Conservation (phyloP, 2,329 filamentous ascomycete species). For the Fusarium begoniae region DNA sequence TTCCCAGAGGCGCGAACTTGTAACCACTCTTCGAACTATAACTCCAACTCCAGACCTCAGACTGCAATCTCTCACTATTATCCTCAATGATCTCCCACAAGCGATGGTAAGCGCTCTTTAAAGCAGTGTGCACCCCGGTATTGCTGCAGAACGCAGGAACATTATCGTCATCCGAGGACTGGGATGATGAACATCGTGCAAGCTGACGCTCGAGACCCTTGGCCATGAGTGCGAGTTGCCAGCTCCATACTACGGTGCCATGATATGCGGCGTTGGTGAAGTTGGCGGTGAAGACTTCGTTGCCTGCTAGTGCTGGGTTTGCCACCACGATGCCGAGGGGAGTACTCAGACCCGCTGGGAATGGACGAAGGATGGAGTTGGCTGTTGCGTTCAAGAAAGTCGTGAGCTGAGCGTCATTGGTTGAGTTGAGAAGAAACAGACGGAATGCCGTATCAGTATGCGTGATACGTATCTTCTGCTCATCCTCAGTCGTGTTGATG, state of each 20-base stretch:
- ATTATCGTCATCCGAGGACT: neutral
- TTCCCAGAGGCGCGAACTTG: conserved; percentile 37
- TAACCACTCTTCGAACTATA: conserved; percentile 47
- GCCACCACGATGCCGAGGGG: conserved; percentile 66
- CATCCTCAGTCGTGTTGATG: conserved; percentile 61
- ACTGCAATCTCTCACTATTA: conserved; percentile 60
- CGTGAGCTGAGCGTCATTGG: conserved; percentile 65
- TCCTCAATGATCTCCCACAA: conserved; percentile 70
- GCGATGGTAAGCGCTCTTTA: conserved; percentile 63
- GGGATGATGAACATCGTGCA: conserved; percentile 53
- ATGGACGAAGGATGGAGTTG: conserved; percentile 64
- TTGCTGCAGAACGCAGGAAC: conserved; percentile 62
- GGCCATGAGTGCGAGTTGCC: conserved; percentile 72
- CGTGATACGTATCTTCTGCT: conserved; percentile 63
- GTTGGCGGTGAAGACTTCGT: conserved; percentile 57
- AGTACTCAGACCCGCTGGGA: conserved; percentile 67
- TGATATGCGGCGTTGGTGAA: conserved; percentile 68
- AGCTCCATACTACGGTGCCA: conserved; percentile 72
- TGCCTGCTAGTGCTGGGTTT: conserved; percentile 66
- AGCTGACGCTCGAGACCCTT: conserved; percentile 67
- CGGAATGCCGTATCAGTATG: conserved; percentile 73
- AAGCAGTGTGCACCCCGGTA: conserved; percentile 52
- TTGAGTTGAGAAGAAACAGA: conserved; percentile 69
- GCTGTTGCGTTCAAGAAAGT: conserved; percentile 65
- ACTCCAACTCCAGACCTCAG: conserved; percentile 71